Base-by-base conservation (phyloP, 495 filamentous ascomycete species). In the Podospora australis region DNA sequence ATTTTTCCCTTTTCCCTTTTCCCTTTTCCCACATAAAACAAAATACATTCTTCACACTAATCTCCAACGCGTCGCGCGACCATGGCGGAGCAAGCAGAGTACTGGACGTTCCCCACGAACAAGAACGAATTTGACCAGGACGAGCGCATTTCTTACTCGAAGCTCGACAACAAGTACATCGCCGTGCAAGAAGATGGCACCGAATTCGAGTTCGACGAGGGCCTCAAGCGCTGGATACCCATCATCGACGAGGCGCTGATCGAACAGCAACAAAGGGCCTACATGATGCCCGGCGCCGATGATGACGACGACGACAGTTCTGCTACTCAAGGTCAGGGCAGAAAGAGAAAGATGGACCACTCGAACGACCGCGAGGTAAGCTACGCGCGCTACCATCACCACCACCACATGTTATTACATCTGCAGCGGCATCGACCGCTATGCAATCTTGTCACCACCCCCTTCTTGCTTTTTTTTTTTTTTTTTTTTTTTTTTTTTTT, bases 61-160 rank as follows among this genome's bases (percentile, higher is more conserved):
- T 16, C 20, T 26, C 45, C 21, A 13, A 16, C 45, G 2, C 10
- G 34, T 46, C 7, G 5, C 20, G 40, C 25, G 41, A 45, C n/a
- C 11, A 60, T 60, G 58, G 41, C 53, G 14, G 51, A 20, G 11
- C 50, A 62, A 51, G 54, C 58, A 17, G 60, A 64, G 45, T 53
- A 57, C 20, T 65, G 54, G 63, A 55, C 71, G 10, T 91, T 92
- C 50, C 88, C 88, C 16, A 80, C 77, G 42, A 77, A 87, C 51
- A 77, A 77, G 2, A 71, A 80, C 49, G 81, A 91, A 22, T 96
- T 97, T 63, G 82, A 86, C 49, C 69, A 70, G 47, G 91, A 97
- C 61, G 76, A 84, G 19, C 87, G 91, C 51, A 84, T 96, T 53
- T 90, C 88, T 0, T 95, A 81, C 69, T 92, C 87, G 3, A 85